phyloP scores from a whole-genome alignment of 1,284 basidiomycete species.

The Leccinum pallidistipes region DNA sequence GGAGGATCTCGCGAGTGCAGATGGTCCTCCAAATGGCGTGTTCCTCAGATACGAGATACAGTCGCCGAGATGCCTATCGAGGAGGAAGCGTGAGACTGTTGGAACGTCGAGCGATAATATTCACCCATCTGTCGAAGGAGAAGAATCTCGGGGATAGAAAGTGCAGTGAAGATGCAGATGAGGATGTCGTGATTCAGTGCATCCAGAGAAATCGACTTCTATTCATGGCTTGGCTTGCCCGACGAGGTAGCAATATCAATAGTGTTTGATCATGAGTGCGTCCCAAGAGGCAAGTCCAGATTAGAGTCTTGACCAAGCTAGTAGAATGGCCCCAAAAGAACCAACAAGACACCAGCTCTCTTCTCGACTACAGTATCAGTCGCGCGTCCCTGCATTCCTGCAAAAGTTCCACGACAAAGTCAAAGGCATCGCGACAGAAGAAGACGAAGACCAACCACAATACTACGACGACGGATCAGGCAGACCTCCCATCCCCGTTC shows the following conservation, averaged over 20 bases:
- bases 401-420: slow-evolving; percentile 59
- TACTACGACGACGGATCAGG: slow-evolving; percentile 60
- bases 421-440: slow-evolving; percentile 48
- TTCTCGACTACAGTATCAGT: slow-evolving; percentile 57
- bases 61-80: slow-evolving; percentile 49
- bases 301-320: not conserved
- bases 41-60: slow-evolving; percentile 43
- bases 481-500: slow-evolving; percentile 70
- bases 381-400: slow-evolving; percentile 56
- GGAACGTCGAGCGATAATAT: not conserved
- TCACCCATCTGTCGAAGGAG: slow-evolving; percentile 45
- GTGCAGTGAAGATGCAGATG: slow-evolving; percentile 45
- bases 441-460: slow-evolving; percentile 35
- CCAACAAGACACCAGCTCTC: slow-evolving; percentile 68
- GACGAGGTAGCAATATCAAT: not conserved
- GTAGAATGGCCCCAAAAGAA: slow-evolving; percentile 57
- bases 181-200: slow-evolving; percentile 48
- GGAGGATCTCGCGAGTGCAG: slow-evolving; percentile 43
- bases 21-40: slow-evolving; percentile 57
- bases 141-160: slow-evolving; percentile 50
- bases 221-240: not conserved
- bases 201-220: slow-evolving; percentile 26
- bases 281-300: slow-evolving; percentile 22
- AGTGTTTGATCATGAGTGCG: not conserved
- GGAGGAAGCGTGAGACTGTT: not conserved